Evolutionary conservation across 352 stramenopile species (phyloP).

Genomic region (Plasmopara viticola): DNA sequence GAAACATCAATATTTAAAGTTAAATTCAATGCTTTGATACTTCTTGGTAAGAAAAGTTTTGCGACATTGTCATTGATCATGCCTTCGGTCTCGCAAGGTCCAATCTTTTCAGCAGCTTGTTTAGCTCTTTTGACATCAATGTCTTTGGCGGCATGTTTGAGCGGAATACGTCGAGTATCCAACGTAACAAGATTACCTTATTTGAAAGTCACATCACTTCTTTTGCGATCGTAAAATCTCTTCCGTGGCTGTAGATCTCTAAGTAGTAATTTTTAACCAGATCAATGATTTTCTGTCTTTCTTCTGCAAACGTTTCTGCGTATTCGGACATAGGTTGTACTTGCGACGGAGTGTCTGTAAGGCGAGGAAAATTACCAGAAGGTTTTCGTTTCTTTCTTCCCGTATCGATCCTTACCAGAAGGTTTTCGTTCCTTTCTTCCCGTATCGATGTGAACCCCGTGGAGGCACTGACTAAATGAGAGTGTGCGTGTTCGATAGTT

Average conservation of each 20-base stretch:
- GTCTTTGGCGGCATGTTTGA: background rate
- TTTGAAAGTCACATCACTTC: too few relatives aligned
- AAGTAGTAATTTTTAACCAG: background rate
- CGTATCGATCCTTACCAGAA: too few relatives aligned
- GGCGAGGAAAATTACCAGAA: too few relatives aligned
- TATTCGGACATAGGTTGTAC: constrained; percentile 13
- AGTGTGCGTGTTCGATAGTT: constrained; percentile 4
- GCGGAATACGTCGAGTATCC: constrained; percentile 8
- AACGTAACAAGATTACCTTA: constrained; percentile 2
- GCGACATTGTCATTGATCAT: background rate
- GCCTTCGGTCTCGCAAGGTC: constrained; percentile 5
- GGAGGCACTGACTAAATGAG: background rate
- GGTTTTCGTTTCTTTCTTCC: too few relatives aligned
- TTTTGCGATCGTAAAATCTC: constrained; percentile 10
- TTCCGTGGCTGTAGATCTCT: constrained; percentile 8
- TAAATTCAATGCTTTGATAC: too few relatives aligned
- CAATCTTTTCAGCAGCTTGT: constrained; percentile 6
- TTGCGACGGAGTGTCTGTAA: background rate
- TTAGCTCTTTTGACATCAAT: constrained; percentile 10
- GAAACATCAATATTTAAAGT: too few relatives aligned
- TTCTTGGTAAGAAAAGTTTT: too few relatives aligned
- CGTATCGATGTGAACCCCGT: too few relatives aligned
- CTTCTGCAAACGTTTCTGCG: constrained; percentile 2
- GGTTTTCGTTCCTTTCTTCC: too few relatives aligned
- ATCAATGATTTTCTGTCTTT: constrained; percentile 10